Evolutionary conservation across 495 filamentous ascomycete genomes (phyloP), one percentile per base, ranked within the genome.

Genomic region (Parmelia sp.): DNA sequence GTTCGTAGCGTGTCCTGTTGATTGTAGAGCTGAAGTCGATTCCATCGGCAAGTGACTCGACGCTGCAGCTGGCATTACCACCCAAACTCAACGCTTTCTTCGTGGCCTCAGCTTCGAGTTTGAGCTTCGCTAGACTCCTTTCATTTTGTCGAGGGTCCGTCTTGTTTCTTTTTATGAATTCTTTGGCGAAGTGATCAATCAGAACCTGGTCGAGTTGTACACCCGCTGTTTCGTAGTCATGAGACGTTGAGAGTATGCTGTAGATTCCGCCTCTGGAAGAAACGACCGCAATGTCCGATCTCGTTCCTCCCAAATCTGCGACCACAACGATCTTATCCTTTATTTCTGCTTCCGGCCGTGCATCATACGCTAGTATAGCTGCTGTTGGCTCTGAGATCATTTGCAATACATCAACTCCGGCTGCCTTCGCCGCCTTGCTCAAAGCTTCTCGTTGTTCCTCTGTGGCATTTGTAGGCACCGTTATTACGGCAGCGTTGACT

Each of bases 141-240:
- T 84, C 82, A 69, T 91, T 88, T 72, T 88, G 82, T 64, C 94
- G 83, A 31, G 95, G 94, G 73, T 98, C 94, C 57, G 81, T 83
- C 74, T 91, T 91, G 75, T 93, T 79, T 80, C 95, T 91, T 84
- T 97, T 97, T 67, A 93, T 80, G 78, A 98, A 98, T 75, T 97
- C 94, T 83, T 98, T 97, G 64, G 94, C 88, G 70, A 97, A 97
- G 81, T 96, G 86, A 74, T 97, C 92, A 69, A 96, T 88, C 56
- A 98, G 82, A 42, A 95, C 86, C 71, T 92, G 82, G 77, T 98
- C 94, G 40, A 98, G 78, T 55, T 89, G 84, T 31, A 82, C 76
- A 69, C 94, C 94, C 57, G 87, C 84, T 64, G 90, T 88, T 72
- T 96, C 91, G 74, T 95, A 96, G 80, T 98, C 94, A 76, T 98